Evolutionary conservation across 2,329 filamentous ascomycete species (phyloP), one percentile per base, ranked within the genome.

Genomic region (Sclerotinia minor): DNA sequence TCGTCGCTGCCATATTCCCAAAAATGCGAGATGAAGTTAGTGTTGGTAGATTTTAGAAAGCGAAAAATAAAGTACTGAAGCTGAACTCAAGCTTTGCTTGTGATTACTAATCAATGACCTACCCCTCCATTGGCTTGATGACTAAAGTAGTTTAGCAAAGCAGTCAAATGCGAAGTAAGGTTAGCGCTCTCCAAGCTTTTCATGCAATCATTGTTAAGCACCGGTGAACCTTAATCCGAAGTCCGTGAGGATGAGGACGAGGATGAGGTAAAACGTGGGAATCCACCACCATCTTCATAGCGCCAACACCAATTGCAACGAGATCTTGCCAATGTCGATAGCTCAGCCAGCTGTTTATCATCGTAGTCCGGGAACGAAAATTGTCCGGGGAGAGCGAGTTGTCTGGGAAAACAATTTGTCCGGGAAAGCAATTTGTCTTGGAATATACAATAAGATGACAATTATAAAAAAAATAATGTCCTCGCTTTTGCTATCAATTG

Each of bases 1-100:
- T 38, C 26, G 7, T 29, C 11, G 19, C 17, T 60, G 44, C 47
- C 44, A 13, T n/a, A 3, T 21, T n/a, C 17, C 35, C 24, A 1
- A 32, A 24, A 44, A 49, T 59, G 38, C 64, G 64, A 65, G 24
- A 24, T 38, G 38, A 50, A 58, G 64, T 65, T 49, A 65, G 50
- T 35, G 35, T 35, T 35, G 35, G 35, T 17, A 57, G 19, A 17
- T 41, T n/a, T 15, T 15, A 13, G 32, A 26, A 41, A 24, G n/a
- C 26, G n/a, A 53, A 26, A 13, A 13, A 32, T 32, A 6, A 6
- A 32, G 6, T 32, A 32, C n/a, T 32, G 19, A 47, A 44, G 41
- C 4, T n/a, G n/a, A n/a, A n/a, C n/a, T n/a, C n/a, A n/a, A n/a
- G n/a, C n/a, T n/a, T n/a, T n/a, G n/a, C n/a, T 11, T 60, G 9